Conservation (phyloP, 2,329 filamentous ascomycete genomes). For the Sporothrix inflata region DNA sequence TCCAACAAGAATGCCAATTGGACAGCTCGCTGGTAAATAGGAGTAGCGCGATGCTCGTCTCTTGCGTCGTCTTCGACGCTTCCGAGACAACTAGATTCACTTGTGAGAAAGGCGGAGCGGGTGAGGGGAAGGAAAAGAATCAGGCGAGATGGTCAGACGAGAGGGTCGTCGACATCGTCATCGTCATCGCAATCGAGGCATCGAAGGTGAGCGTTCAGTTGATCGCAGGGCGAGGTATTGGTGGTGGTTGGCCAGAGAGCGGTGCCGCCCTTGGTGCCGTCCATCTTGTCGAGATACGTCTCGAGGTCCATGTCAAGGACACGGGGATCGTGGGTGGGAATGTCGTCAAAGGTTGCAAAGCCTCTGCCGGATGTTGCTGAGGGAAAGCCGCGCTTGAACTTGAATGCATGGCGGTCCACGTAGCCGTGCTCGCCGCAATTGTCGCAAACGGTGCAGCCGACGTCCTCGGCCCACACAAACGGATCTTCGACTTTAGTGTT, state of each 20-base stretch:
- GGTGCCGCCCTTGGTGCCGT: not conserved
- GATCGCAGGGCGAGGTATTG: not conserved
- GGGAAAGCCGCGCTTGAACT: not conserved
- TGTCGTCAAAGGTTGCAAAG: too few species aligned
- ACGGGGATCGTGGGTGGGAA: not conserved
- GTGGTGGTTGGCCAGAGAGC: not conserved
- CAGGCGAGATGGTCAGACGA: not conserved
- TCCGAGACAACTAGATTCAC: not conserved
- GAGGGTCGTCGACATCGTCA: not conserved
- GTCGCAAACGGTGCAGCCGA: not conserved
- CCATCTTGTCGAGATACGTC: not conserved
- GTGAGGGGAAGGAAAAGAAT: not conserved
- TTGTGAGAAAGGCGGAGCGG: not conserved
- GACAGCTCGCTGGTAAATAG: not conserved
- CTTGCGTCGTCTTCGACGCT: not conserved
- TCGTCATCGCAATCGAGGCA: not conserved
- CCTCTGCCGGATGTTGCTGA: not conserved
- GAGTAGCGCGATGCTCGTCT: not conserved
- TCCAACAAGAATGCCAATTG: slow-evolving; percentile 3
- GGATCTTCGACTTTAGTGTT: slow-evolving; percentile 3
- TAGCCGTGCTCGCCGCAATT: not conserved
- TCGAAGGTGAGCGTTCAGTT: not conserved
- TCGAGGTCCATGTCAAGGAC: not conserved
- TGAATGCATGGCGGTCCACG: not conserved
- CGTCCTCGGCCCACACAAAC: not conserved